Evolutionary conservation across 768 basidiomycete genomes (phyloP), one percentile per base, ranked within the genome.

Genomic region (Filobasidium wieringae): DNA sequence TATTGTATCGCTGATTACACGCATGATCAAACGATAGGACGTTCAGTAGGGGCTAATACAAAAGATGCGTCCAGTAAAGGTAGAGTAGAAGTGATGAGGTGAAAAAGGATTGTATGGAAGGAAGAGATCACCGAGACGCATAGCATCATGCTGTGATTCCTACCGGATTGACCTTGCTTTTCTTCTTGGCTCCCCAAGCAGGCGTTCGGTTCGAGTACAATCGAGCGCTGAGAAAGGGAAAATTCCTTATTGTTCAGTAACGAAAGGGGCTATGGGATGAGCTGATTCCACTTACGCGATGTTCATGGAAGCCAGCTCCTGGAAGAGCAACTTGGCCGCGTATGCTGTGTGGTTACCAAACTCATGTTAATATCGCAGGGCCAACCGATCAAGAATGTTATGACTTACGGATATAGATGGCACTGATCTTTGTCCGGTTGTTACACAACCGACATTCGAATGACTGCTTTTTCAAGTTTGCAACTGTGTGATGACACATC

Each of bases 401-500:
- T 32, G 24, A 61, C 61, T 31, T 30, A 34, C 51, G 66, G 31
- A 66, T 63, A 31, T 63, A 65, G 30, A 68, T 72, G 65, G 91
- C 91, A 51, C 88, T 89, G 72, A 86, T 86, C 31, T 88, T 88
- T 17, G 90, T 93, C 78, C 92, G 92, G 78, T 95, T 96, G 72
- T 91, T 87, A 76, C 93, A 97, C 24, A 91, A 87, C 55, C 93
- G 87, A 71, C 95, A 99, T 77, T 97, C 90, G 73, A 96, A 97
- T 36, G 84, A 91, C 80, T 96, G 93, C 75, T 96, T 96, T 85
- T 97, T 96, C 82, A 99, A 79, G 74, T 97, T 96, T 19, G 95
- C 95, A 70, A 97, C 43, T 47, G n/a, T 6, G 29, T 7, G 19
- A 43, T n/a, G 19, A 24, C 45, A 34, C 55, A 57, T 39, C 30